Conservation (phyloP, 441 rosid species). For the Populus hybrid region DNA sequence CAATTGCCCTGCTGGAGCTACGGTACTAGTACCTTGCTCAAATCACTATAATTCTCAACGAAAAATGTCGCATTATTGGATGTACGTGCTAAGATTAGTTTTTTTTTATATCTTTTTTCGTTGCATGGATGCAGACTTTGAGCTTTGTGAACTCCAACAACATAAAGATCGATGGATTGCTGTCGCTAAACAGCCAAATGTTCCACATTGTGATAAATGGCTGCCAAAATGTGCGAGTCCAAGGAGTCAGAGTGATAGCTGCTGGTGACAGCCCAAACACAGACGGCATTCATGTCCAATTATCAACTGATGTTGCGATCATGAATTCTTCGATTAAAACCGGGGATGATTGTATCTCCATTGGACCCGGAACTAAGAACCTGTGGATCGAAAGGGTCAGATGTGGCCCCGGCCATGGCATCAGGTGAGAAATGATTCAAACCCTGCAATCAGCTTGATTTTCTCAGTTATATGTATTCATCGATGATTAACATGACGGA, state of each 20-base stretch:
- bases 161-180: neutral
- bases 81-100: too few relatives aligned
- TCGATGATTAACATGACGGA: too few relatives aligned
- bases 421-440: neutral
- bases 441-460: neutral
- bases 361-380: slow-evolving; percentile 32
- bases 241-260: neutral
- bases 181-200: neutral
- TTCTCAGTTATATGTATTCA: neutral
- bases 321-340: slow-evolving; percentile 21
- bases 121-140: neutral
- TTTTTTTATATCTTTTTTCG: too few relatives aligned
- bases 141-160: neutral
- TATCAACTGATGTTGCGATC: slow-evolving; percentile 7
- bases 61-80: too few relatives aligned
- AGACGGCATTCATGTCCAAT: neutral
- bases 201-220: neutral
- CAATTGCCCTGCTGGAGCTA: slow-evolving; percentile 48
- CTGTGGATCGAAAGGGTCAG: neutral
- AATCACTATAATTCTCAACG: too few relatives aligned
- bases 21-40: slow-evolving; percentile 21
- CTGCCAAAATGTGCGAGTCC: neutral
- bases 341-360: slow-evolving; percentile 33
- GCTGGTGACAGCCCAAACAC: slow-evolving; percentile 2
- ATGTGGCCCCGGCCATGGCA: neutral